A percentile compares a stretch with the other conserved stretches of the same genome.
phyloP scores from a whole-genome alignment of 1,284 basidiomycete species.

The Fistulinella cinereoalba region DNA sequence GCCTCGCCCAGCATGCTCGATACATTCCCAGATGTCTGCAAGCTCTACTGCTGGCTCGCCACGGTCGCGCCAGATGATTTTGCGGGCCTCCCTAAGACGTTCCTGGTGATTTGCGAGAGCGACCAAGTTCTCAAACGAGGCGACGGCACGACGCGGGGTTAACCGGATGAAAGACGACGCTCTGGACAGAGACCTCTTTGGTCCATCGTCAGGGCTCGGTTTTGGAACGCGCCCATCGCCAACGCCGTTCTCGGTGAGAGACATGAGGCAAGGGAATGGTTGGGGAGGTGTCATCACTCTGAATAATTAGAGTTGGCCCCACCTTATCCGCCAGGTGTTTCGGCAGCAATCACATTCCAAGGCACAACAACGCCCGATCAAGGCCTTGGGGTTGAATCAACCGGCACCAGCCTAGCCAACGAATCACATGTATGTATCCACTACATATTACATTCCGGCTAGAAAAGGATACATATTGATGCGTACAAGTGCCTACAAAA shows the following conservation, averaged over 20 bases:
- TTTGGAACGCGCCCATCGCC: conserved; percentile 2
- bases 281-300: not conserved
- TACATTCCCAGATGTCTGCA: conserved; percentile 62
- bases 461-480: conserved; percentile 2
- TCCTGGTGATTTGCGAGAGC: conserved; percentile 79
- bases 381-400: not conserved
- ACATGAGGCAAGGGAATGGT: conserved; percentile 7
- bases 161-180: conserved; percentile 34
- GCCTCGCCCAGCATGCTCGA: conserved; percentile 72
- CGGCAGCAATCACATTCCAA: not conserved
- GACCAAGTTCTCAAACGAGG: conserved; percentile 77
- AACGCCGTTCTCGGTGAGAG: not conserved
- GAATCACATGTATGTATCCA: not conserved
- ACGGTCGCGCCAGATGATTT: conserved; percentile 80
- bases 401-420: too few relatives aligned
- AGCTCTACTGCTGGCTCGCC: conserved; percentile 76
- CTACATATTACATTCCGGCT: too few relatives aligned
- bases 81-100: conserved; percentile 62
- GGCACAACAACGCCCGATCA: not conserved
- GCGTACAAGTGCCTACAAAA: conserved; percentile 16
- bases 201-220: not conserved
- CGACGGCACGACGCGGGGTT: conserved; percentile 56
- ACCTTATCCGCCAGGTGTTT: not conserved
- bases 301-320: not conserved
- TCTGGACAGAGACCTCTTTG: conserved; percentile 13